Evolutionary conservation across 371 early-diverging fungal species (phyloP), one percentile per base, ranked within the genome.

Genomic region (Zychaea mexicana): DNA sequence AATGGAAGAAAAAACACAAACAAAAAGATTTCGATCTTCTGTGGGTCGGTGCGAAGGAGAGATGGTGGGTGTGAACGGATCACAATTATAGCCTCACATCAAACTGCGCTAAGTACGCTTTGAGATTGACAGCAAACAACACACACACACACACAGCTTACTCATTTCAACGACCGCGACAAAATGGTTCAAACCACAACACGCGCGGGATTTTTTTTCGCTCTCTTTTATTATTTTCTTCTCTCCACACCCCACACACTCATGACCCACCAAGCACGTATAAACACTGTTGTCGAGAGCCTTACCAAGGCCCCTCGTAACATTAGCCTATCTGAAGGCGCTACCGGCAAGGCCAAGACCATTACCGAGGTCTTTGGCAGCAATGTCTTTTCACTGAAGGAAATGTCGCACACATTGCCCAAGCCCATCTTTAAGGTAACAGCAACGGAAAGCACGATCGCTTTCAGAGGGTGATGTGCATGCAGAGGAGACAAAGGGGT

Each of bases 311-410:
- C 70, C 19, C 65, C 70, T 30, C 69, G 76, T 19, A 75, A 66
- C 55, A 67, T 75, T 56, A 80, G 84, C 49, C 94, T 92, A 82
- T 92, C 95, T 57, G 68, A 78, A 75, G 70, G 77, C 53, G 85
- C n/a, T n/a, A n/a, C 86, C 68, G 92, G 93, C 52, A 86, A 76
- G 65, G 85, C 90, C 55, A 71, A 88, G 74, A 85, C 91, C 75
- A 81, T 92, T 56, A 96, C 96, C 28, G 96, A 96, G 73, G 82
- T 95, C 70, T 98, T 87, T 76, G 96, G 93, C 38, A 82, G 90
- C 74, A 93, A 95, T 73, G 98, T 98, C 53, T 98, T 97, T 72
- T 85, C 91, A 52, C 85, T 94, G 60, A 87, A 91, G 85, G 84
- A 87, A 63, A 90, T 98, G 87, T 85, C 93, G 67, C 85, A 83